Conservation (phyloP, 805 yeast genomes). For the Saccharomyces mikatae region DNA sequence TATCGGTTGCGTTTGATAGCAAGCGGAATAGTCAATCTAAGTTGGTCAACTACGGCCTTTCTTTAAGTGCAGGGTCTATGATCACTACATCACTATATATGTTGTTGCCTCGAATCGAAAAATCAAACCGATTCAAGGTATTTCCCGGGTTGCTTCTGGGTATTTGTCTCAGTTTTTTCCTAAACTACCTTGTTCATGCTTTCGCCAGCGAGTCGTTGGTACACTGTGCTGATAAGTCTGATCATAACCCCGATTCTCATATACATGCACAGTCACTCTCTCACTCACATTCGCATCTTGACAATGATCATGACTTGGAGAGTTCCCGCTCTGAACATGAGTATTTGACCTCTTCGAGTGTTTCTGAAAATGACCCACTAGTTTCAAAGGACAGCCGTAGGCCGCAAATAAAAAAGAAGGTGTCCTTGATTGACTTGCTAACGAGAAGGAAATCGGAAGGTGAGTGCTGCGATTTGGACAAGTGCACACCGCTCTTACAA, state of each 20-base stretch:
- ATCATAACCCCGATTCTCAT: slow-evolving; percentile 20
- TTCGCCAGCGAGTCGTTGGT: slow-evolving; percentile 75
- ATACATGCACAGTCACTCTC: slow-evolving; percentile 11
- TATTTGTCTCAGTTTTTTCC: slow-evolving; percentile 44
- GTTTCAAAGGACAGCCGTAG: neutral
- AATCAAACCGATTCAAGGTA: slow-evolving; percentile 35
- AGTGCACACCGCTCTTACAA: slow-evolving; percentile 4
- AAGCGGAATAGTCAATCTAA: slow-evolving; percentile 34
- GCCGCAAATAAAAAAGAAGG: neutral
- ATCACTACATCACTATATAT: slow-evolving; percentile 69
- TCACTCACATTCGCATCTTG: slow-evolving; percentile 5
- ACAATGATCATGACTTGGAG: neutral
- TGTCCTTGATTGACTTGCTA: neutral
- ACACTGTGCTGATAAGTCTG: slow-evolving; percentile 62
- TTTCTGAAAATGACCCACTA: neutral
- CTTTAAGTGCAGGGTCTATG: slow-evolving; percentile 77
- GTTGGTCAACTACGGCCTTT: slow-evolving; percentile 66
- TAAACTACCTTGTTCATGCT: slow-evolving; percentile 63
- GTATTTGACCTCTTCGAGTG: neutral
- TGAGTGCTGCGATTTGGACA: slow-evolving; percentile 1
- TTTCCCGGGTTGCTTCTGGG: slow-evolving; percentile 47
- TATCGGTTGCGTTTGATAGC: slow-evolving; percentile 13
- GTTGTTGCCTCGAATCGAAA: slow-evolving; percentile 60
- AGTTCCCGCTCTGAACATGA: neutral
- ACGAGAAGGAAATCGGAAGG: slow-evolving; percentile 3